These are phyloP conservation scores for Trichoderma sp. DNA, from an alignment of 2,329 filamentous ascomycete genomes.

Conservation along the genomic window DNA sequence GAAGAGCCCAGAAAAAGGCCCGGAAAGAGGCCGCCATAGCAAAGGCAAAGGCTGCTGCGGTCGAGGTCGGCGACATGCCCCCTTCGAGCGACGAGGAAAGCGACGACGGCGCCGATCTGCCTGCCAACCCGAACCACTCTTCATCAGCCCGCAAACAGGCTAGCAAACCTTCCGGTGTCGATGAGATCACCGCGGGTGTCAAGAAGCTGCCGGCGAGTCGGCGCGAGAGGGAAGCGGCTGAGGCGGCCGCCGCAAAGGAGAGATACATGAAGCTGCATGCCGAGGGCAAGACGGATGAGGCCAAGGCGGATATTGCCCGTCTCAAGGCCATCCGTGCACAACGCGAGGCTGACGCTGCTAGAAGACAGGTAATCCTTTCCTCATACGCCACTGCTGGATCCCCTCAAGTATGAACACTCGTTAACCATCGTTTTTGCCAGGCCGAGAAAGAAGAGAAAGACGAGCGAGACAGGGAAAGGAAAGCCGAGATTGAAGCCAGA, in stretches of 20 bases:
- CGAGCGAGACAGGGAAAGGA: constrained; percentile 51
- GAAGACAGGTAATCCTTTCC: constrained; percentile 66
- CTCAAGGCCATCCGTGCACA: constrained; percentile 81
- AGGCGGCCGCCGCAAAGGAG: constrained; percentile 87
- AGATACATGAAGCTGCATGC: constrained; percentile 89
- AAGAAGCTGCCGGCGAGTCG: constrained; percentile 55
- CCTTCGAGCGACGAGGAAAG: constrained; percentile 65
- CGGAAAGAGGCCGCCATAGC: constrained; percentile 88
- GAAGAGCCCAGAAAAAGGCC: constrained; percentile 83
- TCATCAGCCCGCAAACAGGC: constrained; percentile 68
- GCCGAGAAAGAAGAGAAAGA: constrained; percentile 62
- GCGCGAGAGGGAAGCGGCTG: constrained; percentile 70
- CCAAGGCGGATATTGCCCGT: constrained; percentile 83
- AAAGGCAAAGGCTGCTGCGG: constrained; percentile 67
- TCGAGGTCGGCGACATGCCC: constrained; percentile 84
- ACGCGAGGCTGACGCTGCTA: constrained; percentile 77
- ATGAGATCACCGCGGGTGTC: constrained; percentile 56
- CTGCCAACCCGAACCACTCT: constrained; percentile 86
- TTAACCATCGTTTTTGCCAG: too few relatives aligned
- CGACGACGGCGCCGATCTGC: constrained; percentile 70
- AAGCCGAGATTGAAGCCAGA: constrained; percentile 54
- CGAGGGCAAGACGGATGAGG: constrained; percentile 95
- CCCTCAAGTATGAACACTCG: background rate
- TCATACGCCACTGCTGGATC: too few relatives aligned
- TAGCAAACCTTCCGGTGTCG: constrained; percentile 44